A percentile compares a stretch with the other conserved stretches of the same genome.
Evolutionary conservation across 805 yeast species (phyloP).

Genomic region (Kodamaea nitidulidarum): DNA sequence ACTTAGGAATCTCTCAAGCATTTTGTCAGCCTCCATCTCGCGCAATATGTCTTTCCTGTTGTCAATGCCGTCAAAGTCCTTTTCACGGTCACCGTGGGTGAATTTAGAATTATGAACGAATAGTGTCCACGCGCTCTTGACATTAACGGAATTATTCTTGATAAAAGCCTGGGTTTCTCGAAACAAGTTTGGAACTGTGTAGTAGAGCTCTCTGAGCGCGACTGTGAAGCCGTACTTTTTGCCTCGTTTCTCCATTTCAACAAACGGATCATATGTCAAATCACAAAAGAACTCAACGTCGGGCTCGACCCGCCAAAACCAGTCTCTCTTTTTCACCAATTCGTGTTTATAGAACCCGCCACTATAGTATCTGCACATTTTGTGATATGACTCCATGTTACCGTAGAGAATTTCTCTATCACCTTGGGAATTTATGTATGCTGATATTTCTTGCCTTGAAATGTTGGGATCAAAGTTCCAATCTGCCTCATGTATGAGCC

Average conservation of each 20-base stretch:
- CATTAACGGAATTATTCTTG: constrained; percentile 37
- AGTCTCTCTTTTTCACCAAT: constrained; percentile 62
- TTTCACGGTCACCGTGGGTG: constrained; percentile 19
- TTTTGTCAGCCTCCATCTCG: constrained; percentile 26
- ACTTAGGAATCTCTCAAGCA: constrained; percentile 20
- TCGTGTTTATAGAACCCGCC: constrained; percentile 82
- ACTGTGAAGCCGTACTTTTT: constrained; percentile 78
- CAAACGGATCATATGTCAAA: constrained; percentile 72
- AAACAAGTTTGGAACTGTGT: constrained; percentile 80
- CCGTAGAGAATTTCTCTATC: constrained; percentile 86
- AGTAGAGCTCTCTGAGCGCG: constrained; percentile 68
- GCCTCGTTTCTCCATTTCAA: constrained; percentile 57
- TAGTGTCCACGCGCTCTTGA: constrained; percentile 67
- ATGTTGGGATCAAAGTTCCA: constrained; percentile 63
- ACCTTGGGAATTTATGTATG: constrained; percentile 68
- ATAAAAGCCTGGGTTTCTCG: constrained; percentile 66
- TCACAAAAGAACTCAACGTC: constrained; percentile 69
- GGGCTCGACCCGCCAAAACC: constrained; percentile 98
- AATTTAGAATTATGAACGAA: constrained; percentile 41
- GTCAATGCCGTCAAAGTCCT: constrained; percentile 21
- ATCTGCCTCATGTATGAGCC: constrained; percentile 48
- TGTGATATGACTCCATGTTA: constrained; percentile 74
- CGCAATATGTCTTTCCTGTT: constrained; percentile 18
- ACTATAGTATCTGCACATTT: constrained; percentile 92
- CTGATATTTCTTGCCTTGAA: constrained; percentile 44